phyloP scores from a whole-genome alignment of 1,139 yeast genomes.

The Taphrina deformans region DNA sequence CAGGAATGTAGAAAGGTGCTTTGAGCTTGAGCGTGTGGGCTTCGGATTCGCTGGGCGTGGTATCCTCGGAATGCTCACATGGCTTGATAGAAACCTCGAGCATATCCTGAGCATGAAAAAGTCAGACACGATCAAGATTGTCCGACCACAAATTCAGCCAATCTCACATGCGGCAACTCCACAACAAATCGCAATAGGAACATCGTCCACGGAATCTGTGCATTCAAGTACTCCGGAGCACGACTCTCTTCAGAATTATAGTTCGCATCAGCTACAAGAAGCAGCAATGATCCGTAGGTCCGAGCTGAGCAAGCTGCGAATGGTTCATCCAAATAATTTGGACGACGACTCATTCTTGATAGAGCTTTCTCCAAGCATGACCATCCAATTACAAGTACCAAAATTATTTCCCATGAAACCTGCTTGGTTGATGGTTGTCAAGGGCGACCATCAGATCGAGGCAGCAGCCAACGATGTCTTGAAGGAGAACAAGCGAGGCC shows the following conservation, averaged over 20 bases:
- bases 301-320: conserved; percentile 16
- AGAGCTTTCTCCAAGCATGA: neutral
- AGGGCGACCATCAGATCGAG: conserved; percentile 19
- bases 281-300: neutral
- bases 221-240: neutral
- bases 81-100: conserved; percentile 62
- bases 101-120: conserved; percentile 59
- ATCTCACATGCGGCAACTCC: neutral
- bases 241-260: neutral
- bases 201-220: neutral
- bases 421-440: conserved; percentile 20
- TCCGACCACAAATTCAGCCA: conserved; percentile 38
- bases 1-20: conserved; percentile 66
- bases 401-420: conserved; percentile 12
- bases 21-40: conserved; percentile 45
- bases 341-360: conserved; percentile 12
- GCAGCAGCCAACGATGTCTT: conserved; percentile 7
- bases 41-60: conserved; percentile 37
- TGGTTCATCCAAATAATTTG: conserved; percentile 2
- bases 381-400: conserved; percentile 20
- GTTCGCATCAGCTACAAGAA: neutral
- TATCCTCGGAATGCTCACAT: conserved; percentile 56
- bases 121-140: conserved; percentile 57
- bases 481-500: conserved; percentile 10
- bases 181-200: neutral